Evolutionary conservation across 306 rosid genomes (phyloP).

Genomic region (Fagus sylvatica): DNA sequence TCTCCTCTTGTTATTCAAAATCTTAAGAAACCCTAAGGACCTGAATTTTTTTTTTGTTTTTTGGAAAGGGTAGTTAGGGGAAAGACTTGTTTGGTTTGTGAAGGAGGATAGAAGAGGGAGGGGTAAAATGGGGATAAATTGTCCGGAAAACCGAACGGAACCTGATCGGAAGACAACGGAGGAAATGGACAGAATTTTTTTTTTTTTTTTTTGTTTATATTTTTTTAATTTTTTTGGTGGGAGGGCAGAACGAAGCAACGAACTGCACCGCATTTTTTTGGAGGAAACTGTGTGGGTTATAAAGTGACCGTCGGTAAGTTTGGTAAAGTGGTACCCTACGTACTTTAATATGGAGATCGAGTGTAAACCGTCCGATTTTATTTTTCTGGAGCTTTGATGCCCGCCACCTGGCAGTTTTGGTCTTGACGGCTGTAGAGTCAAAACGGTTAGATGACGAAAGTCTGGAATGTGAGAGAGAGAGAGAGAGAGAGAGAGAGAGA

Average conservation of each 20-base stretch:
- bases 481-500: too few relatives aligned
- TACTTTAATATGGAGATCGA: not conserved
- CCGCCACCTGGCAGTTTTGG: slow-evolving; percentile 10
- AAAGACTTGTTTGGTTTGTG: slow-evolving; percentile 22
- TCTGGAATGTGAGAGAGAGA: not conserved
- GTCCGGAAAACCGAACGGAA: slow-evolving; percentile 44
- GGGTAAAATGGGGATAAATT: slow-evolving; percentile 33
- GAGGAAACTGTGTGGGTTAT: slow-evolving; percentile 29
- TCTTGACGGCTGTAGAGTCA: not conserved
- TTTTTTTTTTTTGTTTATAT: slow-evolving; percentile 16
- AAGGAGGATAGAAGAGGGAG: slow-evolving; percentile 5
- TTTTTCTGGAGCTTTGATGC: not conserved
- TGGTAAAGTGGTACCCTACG: slow-evolving; percentile 39
- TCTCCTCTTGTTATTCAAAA: not conserved
- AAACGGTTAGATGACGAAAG: slow-evolving; percentile 2
- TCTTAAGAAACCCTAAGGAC: slow-evolving; percentile 22
- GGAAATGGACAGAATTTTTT: slow-evolving; percentile 2
- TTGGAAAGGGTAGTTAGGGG: not conserved
- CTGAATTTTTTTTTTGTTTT: too few relatives aligned
- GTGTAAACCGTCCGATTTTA: slow-evolving; percentile 28
- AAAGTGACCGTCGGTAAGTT: slow-evolving; percentile 11
- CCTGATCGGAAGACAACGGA: not conserved
- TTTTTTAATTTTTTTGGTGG: slow-evolving; percentile 23
- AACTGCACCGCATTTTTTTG: slow-evolving; percentile 58
- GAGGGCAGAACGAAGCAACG: slow-evolving; percentile 56